Evolutionary conservation across 768 basidiomycete genomes (phyloP).

Genomic region (Lactarius evosmus): DNA sequence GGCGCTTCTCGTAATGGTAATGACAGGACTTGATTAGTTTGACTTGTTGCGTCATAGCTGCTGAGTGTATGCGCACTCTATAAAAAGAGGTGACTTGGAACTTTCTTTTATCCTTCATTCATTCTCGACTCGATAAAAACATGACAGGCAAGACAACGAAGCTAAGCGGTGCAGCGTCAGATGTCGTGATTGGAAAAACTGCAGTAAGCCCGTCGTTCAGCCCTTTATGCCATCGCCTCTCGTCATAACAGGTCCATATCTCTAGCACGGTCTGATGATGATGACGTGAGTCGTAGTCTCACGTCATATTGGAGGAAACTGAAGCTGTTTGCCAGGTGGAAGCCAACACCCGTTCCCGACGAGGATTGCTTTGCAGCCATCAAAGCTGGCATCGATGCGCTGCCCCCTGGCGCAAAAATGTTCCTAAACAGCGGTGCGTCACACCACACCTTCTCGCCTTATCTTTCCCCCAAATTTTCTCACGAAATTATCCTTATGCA

Average conservation of each 20-base stretch:
- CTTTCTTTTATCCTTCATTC: neutral
- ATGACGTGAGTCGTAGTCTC: slow-evolving; percentile 44
- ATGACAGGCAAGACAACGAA: slow-evolving; percentile 37
- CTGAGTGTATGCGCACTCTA: neutral
- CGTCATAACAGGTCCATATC: neutral
- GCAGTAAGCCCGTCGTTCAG: slow-evolving; percentile 34
- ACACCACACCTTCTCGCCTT: neutral
- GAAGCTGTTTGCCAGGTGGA: slow-evolving; percentile 35
- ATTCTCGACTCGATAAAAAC: neutral
- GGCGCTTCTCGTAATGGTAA: neutral
- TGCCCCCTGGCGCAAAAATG: slow-evolving; percentile 46
- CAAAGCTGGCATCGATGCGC: slow-evolving; percentile 46
- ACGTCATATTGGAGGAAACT: slow-evolving; percentile 1
- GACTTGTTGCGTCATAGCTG: neutral
- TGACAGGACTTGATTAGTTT: neutral
- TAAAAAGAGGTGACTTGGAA: neutral
- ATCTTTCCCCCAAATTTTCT: neutral
- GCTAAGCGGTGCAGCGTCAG: slow-evolving; percentile 41
- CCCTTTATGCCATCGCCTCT: neutral
- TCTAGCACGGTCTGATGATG: slow-evolving; percentile 52
- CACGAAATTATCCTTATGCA: slow-evolving; percentile 12
- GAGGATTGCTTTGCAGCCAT: slow-evolving; percentile 61
- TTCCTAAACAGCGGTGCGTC: slow-evolving; percentile 49
- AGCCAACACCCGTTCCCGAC: slow-evolving; percentile 45
- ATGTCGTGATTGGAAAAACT: slow-evolving; percentile 39